Conservation (phyloP, 306 rosid species). For the Clitoria ternatea region DNA sequence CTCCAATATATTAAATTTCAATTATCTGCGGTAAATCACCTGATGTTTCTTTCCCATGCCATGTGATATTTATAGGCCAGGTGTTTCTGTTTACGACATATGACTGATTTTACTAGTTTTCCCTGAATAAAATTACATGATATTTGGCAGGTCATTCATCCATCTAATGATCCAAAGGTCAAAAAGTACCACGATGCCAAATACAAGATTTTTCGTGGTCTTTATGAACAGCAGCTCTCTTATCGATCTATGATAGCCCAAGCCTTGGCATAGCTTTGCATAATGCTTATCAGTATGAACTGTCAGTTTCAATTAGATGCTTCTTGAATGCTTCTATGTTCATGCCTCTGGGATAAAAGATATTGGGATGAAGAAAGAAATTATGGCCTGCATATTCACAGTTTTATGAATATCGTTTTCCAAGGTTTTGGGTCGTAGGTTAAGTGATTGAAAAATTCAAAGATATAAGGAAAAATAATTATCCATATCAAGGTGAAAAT, state of each 20-base stretch:
- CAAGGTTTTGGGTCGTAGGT: background rate
- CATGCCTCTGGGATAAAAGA: constrained; percentile 6
- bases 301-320: background rate
- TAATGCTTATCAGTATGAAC: constrained; percentile 19
- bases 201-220: constrained; percentile 69
- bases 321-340: background rate
- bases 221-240: constrained; percentile 78
- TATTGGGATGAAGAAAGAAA: background rate
- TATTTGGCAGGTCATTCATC: constrained; percentile 68
- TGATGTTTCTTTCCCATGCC: background rate
- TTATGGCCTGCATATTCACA: background rate
- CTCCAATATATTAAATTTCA: background rate
- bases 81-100: background rate
- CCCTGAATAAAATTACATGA: constrained; percentile 6
- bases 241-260: constrained; percentile 69
- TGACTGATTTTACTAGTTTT: background rate
- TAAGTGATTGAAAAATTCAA: background rate
- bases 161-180: constrained; percentile 81
- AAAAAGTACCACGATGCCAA: constrained; percentile 81
- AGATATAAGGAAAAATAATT: background rate
- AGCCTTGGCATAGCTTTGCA: constrained; percentile 51
- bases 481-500: background rate
- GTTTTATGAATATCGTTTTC: background rate
- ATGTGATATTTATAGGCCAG: background rate
- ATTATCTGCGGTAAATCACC: background rate